Percentiles rank a stretch among this genome's conserved stretches.
These are phyloP conservation scores for Candida multigemmis DNA, from an alignment of 805 yeast genomes.

Conservation along the genomic window DNA sequence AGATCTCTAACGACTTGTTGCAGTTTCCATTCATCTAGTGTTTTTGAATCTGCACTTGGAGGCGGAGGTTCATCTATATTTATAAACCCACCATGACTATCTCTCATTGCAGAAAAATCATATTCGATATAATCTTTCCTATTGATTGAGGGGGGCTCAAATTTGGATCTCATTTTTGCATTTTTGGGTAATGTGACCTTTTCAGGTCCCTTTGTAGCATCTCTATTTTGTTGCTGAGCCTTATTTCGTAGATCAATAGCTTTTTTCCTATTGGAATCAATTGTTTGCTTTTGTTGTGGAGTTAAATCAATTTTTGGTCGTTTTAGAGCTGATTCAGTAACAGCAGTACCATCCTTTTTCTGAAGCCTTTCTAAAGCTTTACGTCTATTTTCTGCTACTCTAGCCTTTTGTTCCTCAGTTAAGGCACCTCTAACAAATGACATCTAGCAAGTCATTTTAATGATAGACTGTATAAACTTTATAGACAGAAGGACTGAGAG, in stretches of 20 bases:
- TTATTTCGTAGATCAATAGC: constrained; percentile 44
- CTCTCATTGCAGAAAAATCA: constrained; percentile 87
- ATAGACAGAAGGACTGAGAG: too few relatives aligned
- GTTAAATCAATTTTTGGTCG: constrained; percentile 27
- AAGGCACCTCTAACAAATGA: constrained; percentile 13
- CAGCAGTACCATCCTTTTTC: constrained; percentile 2
- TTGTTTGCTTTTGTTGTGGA: constrained; percentile 38
- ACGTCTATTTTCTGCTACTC: constrained; percentile 40
- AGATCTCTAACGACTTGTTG: constrained; percentile 40
- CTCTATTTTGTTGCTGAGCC: constrained; percentile 24
- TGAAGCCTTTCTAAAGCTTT: constrained; percentile 35
- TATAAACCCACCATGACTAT: constrained; percentile 80
- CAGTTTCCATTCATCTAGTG: constrained; percentile 39
- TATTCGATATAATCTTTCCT: constrained; percentile 69
- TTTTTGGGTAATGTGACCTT: constrained; percentile 5
- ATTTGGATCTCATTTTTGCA: constrained; percentile 5
- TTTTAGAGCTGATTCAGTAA: constrained; percentile 5
- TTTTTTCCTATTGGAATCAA: constrained; percentile 53
- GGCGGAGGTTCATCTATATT: constrained; percentile 6
- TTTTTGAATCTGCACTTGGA: constrained; percentile 11
- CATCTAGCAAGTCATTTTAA: constrained; percentile 6
- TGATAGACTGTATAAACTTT: too few relatives aligned
- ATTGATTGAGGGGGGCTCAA: constrained; percentile 31
- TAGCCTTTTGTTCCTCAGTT: constrained; percentile 23
- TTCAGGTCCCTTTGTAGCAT: constrained; percentile 17